Evolutionary conservation across 129 eudicot genomes (phyloP).

Genomic region (Escallonia herrerae): DNA sequence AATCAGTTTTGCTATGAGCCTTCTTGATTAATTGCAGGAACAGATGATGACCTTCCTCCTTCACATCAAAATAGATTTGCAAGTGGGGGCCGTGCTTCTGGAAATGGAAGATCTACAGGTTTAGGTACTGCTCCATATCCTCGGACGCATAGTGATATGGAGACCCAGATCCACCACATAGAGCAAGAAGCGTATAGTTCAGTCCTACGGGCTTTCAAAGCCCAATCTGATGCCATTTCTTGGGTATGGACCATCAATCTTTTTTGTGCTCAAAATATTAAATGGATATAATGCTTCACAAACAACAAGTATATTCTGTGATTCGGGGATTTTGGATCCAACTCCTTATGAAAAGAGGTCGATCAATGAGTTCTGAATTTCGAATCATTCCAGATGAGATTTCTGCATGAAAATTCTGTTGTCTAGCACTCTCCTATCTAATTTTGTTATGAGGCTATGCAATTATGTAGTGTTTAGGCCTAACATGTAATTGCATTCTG

Average conservation of each 20-base stretch:
- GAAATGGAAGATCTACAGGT: slow-evolving; percentile 52
- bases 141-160: slow-evolving; percentile 58
- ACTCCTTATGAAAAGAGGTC: background rate
- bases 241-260: slow-evolving; percentile 46
- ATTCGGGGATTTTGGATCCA: background rate
- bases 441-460: background rate
- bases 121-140: slow-evolving; percentile 33
- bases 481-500: slow-evolving; percentile 1
- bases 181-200: slow-evolving; percentile 95
- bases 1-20: background rate
- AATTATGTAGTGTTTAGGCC: too few species aligned
- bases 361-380: background rate
- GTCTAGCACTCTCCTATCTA: background rate
- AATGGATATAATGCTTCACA: background rate
- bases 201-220: slow-evolving; percentile 87
- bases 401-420: background rate
- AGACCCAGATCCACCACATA: slow-evolving; percentile 58
- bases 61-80: slow-evolving; percentile 52
- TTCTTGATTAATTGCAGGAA: slow-evolving; percentile 35
- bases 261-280: background rate
- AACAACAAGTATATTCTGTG: background rate
- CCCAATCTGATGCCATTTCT: slow-evolving; percentile 87
- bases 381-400: background rate
- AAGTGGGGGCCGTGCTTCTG: slow-evolving; percentile 38
- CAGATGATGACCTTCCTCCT: slow-evolving; percentile 64